Conservation (phyloP, 2,329 filamentous ascomycete species). For the Tolypocladium pustulatum region DNA sequence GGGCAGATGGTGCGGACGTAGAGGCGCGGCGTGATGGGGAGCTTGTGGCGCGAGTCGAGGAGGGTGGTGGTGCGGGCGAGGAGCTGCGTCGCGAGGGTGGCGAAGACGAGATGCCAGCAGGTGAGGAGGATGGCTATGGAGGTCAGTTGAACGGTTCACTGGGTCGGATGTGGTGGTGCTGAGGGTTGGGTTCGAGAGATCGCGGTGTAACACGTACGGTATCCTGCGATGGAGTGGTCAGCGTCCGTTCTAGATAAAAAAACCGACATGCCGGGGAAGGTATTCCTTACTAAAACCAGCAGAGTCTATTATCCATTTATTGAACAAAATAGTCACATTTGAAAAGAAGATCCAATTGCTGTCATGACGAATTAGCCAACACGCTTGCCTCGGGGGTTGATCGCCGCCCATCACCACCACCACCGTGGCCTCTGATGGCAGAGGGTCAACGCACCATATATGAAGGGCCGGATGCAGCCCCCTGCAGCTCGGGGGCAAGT, state of each 20-base stretch:
- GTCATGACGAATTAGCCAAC: too few species aligned
- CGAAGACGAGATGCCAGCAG: constrained; percentile 59
- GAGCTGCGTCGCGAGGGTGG: constrained; percentile 54
- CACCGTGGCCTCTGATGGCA: neutral
- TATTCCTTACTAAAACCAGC: constrained; percentile 57
- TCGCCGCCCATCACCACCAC: neutral
- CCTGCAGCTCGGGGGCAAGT: constrained; percentile 1
- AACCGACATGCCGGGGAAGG: neutral
- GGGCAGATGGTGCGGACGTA: constrained; percentile 55
- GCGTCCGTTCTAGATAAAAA: neutral
- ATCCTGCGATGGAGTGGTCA: constrained; percentile 7
- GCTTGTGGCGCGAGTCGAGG: constrained; percentile 51
- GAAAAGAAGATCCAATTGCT: constrained; percentile 76
- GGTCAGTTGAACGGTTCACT: neutral
- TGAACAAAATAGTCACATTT: constrained; percentile 79
- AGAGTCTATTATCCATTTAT: constrained; percentile 78
- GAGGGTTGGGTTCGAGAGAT: neutral
- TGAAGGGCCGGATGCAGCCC: constrained; percentile 23
- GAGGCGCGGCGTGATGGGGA: constrained; percentile 49
- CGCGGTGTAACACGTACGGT: constrained; percentile 9
- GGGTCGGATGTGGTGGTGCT: neutral
- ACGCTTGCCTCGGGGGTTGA: too few species aligned
- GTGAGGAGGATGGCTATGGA: constrained; percentile 44
- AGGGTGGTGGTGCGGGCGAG: constrained; percentile 53
- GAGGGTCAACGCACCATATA: constrained; percentile 15